Evolutionary conservation across 2,329 filamentous ascomycete species (phyloP), one percentile per base, ranked within the genome.

Genomic region (Camillea tinctor): DNA sequence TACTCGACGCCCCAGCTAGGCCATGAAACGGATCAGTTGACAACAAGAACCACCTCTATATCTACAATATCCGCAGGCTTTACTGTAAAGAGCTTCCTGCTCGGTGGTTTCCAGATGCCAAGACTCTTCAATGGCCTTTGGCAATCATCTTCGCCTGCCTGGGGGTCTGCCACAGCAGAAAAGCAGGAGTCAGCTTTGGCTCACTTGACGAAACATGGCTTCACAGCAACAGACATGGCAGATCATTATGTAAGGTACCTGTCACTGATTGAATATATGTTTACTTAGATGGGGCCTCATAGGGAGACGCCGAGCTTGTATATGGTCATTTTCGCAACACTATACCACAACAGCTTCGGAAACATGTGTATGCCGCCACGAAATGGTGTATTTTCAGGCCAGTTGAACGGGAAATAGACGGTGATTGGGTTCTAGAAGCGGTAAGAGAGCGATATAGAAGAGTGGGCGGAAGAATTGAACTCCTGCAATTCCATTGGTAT

Each of bases 401-500:
- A 0, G 53, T 70, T 7, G 56, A 60, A 2, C 52, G 56, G 5
- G 60, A 68, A 1, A 62, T 75, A 15, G 74, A 71, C 1, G 58
- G 65, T 5, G 60, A 68, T 1, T 71, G 63, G 50, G 71, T 75
- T 0, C 66, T 73, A 0, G 63, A 60, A 0, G 69, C 65, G 2
- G 72, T 75, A 1, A 67, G 65, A 4, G 74, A 75, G 63, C 64
- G 74, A n/a, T 72, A 67, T 17, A 67, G 71, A 30, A 65, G 74
- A 4, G 64, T 75, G 11, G 67, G 68, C 9, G 73, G 72, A 4
- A 65, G 70, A 20, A 67, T 75, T 21, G 73, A 75, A 19, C 62
- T 76, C 26, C 58, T 76, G 15, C 73, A 75, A 61, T 74, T 76
- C 59, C 73, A 76, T 50, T 76, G 73, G 73, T 66, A 73, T 20